Evolutionary conservation across 345 rosid species (phyloP).

Genomic region (Eucalyptus regnans): DNA sequence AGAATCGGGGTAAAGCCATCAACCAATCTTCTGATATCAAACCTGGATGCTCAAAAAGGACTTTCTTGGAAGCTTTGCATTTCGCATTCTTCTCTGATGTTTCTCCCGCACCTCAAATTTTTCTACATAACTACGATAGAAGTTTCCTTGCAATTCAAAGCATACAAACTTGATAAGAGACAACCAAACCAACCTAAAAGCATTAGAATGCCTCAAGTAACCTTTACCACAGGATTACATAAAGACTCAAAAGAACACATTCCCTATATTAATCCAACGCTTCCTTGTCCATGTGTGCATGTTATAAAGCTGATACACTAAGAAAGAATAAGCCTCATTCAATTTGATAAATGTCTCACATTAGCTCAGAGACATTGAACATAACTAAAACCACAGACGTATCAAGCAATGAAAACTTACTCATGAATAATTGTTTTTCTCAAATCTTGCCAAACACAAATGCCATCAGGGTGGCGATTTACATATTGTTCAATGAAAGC

Average conservation of each 20-base stretch:
- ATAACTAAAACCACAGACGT: not conserved
- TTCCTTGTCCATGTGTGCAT: not conserved
- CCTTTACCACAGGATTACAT: not conserved
- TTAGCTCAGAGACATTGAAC: not conserved
- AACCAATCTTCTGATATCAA: not conserved
- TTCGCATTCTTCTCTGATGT: not conserved
- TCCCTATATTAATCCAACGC: not conserved
- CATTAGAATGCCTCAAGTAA: not conserved
- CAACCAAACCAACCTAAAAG: not conserved
- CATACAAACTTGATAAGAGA: not conserved
- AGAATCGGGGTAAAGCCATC: not conserved
- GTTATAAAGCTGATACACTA: not conserved
- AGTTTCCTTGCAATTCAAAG: not conserved
- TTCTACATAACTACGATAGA: not conserved
- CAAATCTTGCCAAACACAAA: constrained; percentile 40
- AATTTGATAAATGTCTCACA: not conserved
- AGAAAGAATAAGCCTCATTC: not conserved
- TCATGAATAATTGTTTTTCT: constrained; percentile 13
- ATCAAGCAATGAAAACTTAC: not conserved
- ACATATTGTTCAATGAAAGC: constrained; percentile 26
- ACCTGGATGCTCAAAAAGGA: not conserved
- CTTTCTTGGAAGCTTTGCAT: not conserved
- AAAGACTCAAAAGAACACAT: not conserved
- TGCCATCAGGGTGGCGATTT: constrained; percentile 49
- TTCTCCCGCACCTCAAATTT: not conserved